Evolutionary conservation across 2,329 filamentous ascomycete genomes (phyloP), one percentile per base, ranked within the genome.

Genomic region (Basipetospora chlamydospora): DNA sequence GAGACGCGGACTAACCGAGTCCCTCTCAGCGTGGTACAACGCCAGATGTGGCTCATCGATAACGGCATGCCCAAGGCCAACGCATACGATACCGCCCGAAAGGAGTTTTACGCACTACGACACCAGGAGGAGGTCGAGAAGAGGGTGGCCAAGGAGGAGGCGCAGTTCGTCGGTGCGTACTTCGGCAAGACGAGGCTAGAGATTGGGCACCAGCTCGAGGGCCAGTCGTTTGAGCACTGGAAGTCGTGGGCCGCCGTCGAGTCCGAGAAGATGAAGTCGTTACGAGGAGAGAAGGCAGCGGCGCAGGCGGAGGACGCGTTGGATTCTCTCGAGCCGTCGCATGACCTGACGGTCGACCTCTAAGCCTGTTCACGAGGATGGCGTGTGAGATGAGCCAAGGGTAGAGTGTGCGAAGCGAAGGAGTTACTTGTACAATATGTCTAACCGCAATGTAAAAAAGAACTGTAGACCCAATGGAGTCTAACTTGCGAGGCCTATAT

Each of bases 91-190:
- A 63, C 66, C 38, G 86, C 82, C 6, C 81, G 90, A 41, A 79
- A 78, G 45, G 88, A 98, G 56, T 94, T 96, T 60, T 98, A 98
- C 62, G 64, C 70, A 31, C 60, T 88, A 43, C 80, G 90, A 41
- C 80, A 93, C 47, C 66, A 75, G 41, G 77, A 92, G 48, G 86
- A 95, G 45, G 72, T 94, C 33, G 77, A 88, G 60, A 70, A 73
- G 46, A 77, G 87, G 47, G 70, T 98, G 41, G 83, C 88, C 6
- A 67, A 75, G 34, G 90, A 98, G 60, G 90, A 98, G 59, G 88
- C 90, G 20, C 66, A 77, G 43, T 73, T 81, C 48, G 79, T 81
- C 5, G 90, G 90, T 37, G 87, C 86, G 35, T 85, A 85, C 65
- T 96, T 96, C 54, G 85, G 85, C 54, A 81, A 79, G 57, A 67